Percentiles rank a stretch among this genome's conserved stretches.
These are phyloP conservation scores for Pichia paraexigua DNA, from an alignment of 805 yeast genomes.

Conservation along the genomic window DNA sequence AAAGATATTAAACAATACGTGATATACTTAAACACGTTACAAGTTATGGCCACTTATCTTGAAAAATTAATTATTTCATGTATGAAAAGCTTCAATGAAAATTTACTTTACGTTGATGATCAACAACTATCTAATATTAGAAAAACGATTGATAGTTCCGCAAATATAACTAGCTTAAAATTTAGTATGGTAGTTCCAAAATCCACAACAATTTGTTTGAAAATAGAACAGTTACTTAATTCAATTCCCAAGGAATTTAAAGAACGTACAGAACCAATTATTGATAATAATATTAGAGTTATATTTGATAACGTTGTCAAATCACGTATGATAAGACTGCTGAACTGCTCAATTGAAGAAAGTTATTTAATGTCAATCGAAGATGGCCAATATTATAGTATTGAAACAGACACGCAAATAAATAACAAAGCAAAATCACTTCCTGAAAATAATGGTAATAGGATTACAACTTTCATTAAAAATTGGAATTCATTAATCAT, in stretches of 20 bases:
- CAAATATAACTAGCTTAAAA: conserved; percentile 7
- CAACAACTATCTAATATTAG: conserved; percentile 21
- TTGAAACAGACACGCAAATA: neutral
- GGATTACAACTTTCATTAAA: conserved; percentile 37
- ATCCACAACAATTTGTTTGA: conserved; percentile 1
- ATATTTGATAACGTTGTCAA: conserved; percentile 33
- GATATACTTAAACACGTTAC: conserved; percentile 64
- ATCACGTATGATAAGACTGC: conserved; percentile 27
- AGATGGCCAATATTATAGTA: conserved; percentile 6
- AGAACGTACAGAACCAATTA: conserved; percentile 16
- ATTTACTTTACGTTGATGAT: conserved; percentile 27
- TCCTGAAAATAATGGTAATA: neutral
- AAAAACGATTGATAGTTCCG: conserved; percentile 15
- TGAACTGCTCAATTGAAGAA: conserved; percentile 32
- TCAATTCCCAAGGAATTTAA: conserved; percentile 6
- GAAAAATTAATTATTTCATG: conserved; percentile 42
- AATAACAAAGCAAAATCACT: neutral
- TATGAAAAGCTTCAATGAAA: conserved; percentile 18
- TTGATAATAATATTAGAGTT: conserved; percentile 36
- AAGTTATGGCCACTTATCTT: conserved; percentile 53
- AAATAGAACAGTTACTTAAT: conserved; percentile 2
- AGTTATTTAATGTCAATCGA: conserved; percentile 31
- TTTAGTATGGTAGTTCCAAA: conserved; percentile 16
- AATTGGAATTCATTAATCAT: conserved; percentile 58
- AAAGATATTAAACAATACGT: conserved; percentile 45